phyloP scores from a whole-genome alignment of 1,139 yeast genomes.

The Yamadazyma atmosphaerica region DNA sequence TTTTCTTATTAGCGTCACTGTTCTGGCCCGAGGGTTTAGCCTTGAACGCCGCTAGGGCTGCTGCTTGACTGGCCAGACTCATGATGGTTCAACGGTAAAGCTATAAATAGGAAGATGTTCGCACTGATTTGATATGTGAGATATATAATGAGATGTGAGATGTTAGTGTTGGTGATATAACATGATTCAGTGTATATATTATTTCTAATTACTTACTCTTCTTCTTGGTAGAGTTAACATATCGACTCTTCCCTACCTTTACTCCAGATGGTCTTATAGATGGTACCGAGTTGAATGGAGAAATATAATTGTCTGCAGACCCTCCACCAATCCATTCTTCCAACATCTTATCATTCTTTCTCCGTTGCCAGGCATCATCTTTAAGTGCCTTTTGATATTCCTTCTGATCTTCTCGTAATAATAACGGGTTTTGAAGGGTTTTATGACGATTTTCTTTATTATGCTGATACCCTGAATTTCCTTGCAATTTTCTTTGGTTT shows the following conservation, averaged over 20 bases:
- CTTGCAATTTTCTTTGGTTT: slow-evolving; percentile 58
- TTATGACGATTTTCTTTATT: slow-evolving; percentile 59
- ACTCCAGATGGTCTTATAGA: slow-evolving; percentile 68
- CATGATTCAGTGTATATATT: too few species aligned
- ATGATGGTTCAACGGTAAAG: too few species aligned
- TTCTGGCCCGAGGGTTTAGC: slow-evolving; percentile 9
- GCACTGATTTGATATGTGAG: too few species aligned
- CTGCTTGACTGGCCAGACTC: slow-evolving; percentile 29
- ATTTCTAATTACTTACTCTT: slow-evolving; percentile 1
- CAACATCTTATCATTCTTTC: slow-evolving; percentile 80
- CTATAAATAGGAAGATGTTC: too few species aligned
- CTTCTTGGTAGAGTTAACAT: slow-evolving; percentile 60
- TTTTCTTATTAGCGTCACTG: neutral
- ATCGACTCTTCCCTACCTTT: slow-evolving; percentile 79
- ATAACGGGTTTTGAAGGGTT: slow-evolving; percentile 50
- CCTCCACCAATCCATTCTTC: slow-evolving; percentile 94
- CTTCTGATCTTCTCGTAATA: slow-evolving; percentile 89
- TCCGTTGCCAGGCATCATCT: slow-evolving; percentile 83
- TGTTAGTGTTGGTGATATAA: too few species aligned
- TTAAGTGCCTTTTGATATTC: slow-evolving; percentile 88
- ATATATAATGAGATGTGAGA: neutral
- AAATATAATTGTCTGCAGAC: slow-evolving; percentile 83
- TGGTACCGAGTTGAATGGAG: slow-evolving; percentile 79
- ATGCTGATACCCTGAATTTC: slow-evolving; percentile 74
- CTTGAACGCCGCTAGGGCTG: slow-evolving; percentile 37